Evolutionary conservation across 176 grass and related monocot genomes (phyloP).

Genomic region (Cymbopogon citratus): DNA sequence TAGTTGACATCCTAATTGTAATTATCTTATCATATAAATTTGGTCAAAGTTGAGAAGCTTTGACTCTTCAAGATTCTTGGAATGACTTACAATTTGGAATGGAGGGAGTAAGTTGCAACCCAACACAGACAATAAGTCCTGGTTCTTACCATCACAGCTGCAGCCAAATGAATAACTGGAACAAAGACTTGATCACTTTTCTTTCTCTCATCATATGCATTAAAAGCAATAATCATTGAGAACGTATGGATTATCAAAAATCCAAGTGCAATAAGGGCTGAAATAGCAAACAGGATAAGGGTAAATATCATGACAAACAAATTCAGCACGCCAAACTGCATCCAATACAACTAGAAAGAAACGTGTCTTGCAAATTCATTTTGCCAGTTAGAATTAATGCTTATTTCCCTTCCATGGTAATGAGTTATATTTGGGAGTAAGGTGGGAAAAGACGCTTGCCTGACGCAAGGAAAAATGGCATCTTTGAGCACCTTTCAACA

Average conservation of each 20-base stretch:
- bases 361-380: not conserved
- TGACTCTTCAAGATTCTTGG: too few species aligned
- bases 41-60: too few species aligned
- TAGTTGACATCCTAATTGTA: too few species aligned
- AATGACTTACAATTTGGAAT: too few species aligned
- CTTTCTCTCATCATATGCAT: constrained; percentile 74
- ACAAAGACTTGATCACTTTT: constrained; percentile 64
- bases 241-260: constrained; percentile 88
- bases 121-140: not conserved
- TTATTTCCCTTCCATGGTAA: not conserved
- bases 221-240: constrained; percentile 98
- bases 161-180: constrained; percentile 68
- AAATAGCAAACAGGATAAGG: constrained; percentile 20
- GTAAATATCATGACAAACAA: not conserved
- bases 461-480: constrained; percentile 91
- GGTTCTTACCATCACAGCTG: constrained; percentile 64
- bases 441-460: constrained; percentile 23
- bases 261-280: constrained; percentile 91
- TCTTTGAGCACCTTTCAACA: constrained; percentile 69
- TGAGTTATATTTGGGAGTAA: constrained; percentile 5
- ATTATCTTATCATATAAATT: too few species aligned
- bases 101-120: not conserved
- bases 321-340: not conserved
- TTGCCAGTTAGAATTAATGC: constrained; percentile 12
- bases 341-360: constrained; percentile 7